Evolutionary conservation across 768 basidiomycete species (phyloP), one percentile per base, ranked within the genome.

Genomic region (Panaeolus papilionaceus): DNA sequence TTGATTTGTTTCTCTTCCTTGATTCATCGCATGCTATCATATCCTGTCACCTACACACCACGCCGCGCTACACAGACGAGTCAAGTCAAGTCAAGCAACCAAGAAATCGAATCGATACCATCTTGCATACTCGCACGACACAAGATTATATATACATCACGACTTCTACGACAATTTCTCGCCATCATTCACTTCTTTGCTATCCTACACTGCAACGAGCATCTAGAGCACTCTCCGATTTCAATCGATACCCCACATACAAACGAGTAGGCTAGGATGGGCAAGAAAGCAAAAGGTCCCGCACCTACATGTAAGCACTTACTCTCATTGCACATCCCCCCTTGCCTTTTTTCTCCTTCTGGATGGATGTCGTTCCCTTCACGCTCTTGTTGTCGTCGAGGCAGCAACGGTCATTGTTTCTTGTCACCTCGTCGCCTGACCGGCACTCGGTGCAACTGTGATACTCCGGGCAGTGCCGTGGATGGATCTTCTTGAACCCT

Each of bases 221-320:
- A 44, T 44, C 16, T 18, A 18, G 42, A 16, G 4, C 7, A 47
- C 45, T 18, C 20, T 18, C 7, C 20, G 20, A 51, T 51, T 51
- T 51, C 26, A 28, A 37, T 58, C 54, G 26, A 58, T n/a, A 58
- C 33, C 14, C 14, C 12, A 58, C 28, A 58, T 10, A 51, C 54
- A 58, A 4, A 37, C 54, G 28, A 58, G 26, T 33, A 37, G 62
- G 12, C 45, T 63, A 37, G 49, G 47, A 71, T 69, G 71, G 69
- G 68, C 65, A 72, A 73, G 68, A 72, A 68, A 68, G 75, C 72
- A 18, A 76, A 74, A 67, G 73, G 73, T 44, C 75, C 73, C 28
- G 38, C 68, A n/a, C 72, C 73, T 47, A 73, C 72, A 62, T 44
- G 71, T 72, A 66, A 54, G 72, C 70, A 37, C 45, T 63, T 61